phyloP scores from a whole-genome alignment of 768 basidiomycete genomes.

The Boletus edulis region DNA sequence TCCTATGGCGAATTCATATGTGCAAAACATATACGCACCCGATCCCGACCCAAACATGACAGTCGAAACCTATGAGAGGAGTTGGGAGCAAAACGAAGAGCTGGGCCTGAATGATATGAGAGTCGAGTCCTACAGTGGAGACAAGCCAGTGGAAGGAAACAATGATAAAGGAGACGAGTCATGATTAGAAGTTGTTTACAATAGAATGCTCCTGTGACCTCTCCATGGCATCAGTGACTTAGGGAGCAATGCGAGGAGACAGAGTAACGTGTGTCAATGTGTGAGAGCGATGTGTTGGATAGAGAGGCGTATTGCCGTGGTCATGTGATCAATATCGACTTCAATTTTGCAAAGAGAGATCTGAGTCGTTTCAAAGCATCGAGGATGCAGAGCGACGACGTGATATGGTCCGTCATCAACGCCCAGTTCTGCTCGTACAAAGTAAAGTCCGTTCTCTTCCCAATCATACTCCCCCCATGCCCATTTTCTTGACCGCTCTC shows the following conservation, averaged over 20 bases:
- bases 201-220: background rate
- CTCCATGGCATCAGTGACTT: no score
- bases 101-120: conserved; percentile 90
- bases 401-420: conserved; percentile 97
- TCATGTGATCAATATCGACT: conserved; percentile 9
- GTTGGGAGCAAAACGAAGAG: conserved; percentile 91
- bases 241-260: no score
- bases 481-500: conserved; percentile 6
- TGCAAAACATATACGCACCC: conserved; percentile 97
- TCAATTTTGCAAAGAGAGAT: background rate
- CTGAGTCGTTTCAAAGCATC: background rate
- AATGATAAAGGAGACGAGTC: background rate
- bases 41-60: conserved; percentile 95
- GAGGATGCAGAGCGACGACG: conserved; percentile 91
- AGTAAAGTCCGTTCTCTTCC: conserved; percentile 77
- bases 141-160: conserved; percentile 2
- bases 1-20: conserved; percentile 91
- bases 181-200: background rate
- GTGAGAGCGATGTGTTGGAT: no score
- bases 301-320: background rate
- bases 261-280: no score
- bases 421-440: conserved; percentile 98
- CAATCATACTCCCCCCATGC: background rate
- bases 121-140: conserved; percentile 48
- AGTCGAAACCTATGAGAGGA: conserved; percentile 78